Base-by-base conservation (phyloP, 2,329 filamentous ascomycete species). In the Orbilia quercus region DNA sequence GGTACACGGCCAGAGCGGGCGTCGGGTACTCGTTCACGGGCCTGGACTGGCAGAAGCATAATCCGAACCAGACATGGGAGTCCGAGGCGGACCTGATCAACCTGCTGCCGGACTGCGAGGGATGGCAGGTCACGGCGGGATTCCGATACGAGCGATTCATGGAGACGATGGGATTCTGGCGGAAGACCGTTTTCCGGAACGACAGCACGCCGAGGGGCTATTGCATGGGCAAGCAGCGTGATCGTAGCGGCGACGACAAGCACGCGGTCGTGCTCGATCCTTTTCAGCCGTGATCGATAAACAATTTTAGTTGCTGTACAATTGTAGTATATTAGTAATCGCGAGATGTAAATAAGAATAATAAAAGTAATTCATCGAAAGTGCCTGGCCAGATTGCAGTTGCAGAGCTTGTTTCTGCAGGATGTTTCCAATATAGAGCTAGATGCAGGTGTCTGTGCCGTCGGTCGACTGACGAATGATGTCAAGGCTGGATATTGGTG, bases 41-140 rank as follows among this genome's bases (percentile, higher is more conserved):
- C n/a, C 18, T 57, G 20, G 36, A 57, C 18, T 57, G 53, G 53
- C 34, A 57, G 14, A 18, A 57, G 14, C n/a, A 18, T 7, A 7
- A 57, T 25, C 53, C 53, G 2, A 57, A 57, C 36, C 31, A 57
- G n/a, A 57, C 34, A 18, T 57, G 53, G 34, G 53, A 57, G n/a
- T 42, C 34, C 6, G 38, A 31, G 6, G 2, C 22, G 22, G 53
- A 42, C n/a, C 5, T 57, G 34, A 28, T 57, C 18, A 57, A 57
- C 20, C 20, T 57, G 9, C 38, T 57, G 7, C 53, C 53, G 2
- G 53, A 44, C 18, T 57, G 53, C 22, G 53, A 57, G 25, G 53
- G 53, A n/a, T 57, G 53, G 53, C 53, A 57, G 20, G 11, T 57
- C 4, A 57, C 53, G 4, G 16, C 34, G 1, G 53, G 53, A 4